Conservation (phyloP, 306 rosid genomes). For the Vigna hirtella region DNA sequence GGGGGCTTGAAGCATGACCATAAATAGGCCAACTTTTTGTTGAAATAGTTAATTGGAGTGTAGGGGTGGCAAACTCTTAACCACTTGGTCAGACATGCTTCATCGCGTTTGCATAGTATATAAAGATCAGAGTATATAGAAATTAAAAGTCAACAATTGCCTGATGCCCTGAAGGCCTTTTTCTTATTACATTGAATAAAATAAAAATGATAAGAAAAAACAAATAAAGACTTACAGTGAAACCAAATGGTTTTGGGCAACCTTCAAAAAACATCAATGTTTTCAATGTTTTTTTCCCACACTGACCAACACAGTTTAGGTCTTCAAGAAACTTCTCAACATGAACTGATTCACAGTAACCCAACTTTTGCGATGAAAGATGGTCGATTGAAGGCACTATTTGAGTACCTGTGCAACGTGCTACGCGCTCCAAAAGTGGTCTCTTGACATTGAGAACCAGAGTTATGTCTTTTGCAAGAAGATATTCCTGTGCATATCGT, state of each 20-base stretch:
- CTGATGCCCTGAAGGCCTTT: not conserved
- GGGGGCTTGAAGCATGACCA: slow-evolving; percentile 10
- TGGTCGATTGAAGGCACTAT: slow-evolving; percentile 86
- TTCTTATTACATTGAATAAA: slow-evolving; percentile 11
- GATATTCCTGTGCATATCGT: slow-evolving; percentile 91
- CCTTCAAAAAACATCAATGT: slow-evolving; percentile 98
- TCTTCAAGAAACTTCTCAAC: slow-evolving; percentile 84
- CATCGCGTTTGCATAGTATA: slow-evolving; percentile 3
- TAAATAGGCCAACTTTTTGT: not conserved
- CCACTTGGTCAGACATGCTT: not conserved
- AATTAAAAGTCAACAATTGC: slow-evolving; percentile 18
- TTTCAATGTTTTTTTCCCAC: slow-evolving; percentile 75
- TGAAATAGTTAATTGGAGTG: slow-evolving; percentile 24
- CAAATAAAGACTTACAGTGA: slow-evolving; percentile 77
- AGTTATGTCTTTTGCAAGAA: slow-evolving; percentile 86
- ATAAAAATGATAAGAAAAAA: slow-evolving; percentile 12
- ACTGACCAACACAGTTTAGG: slow-evolving; percentile 66
- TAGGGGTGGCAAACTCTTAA: not conserved
- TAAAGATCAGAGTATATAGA: slow-evolving; percentile 28
- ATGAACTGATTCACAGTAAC: slow-evolving; percentile 83
- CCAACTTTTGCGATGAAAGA: slow-evolving; percentile 81
- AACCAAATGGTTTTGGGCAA: slow-evolving; percentile 97
- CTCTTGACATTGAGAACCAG: slow-evolving; percentile 90
- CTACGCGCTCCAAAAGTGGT: slow-evolving; percentile 89
- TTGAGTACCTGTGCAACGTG: slow-evolving; percentile 93